Conservation (phyloP, 352 stramenopile species). For the Phytopythium kandeliae region DNA sequence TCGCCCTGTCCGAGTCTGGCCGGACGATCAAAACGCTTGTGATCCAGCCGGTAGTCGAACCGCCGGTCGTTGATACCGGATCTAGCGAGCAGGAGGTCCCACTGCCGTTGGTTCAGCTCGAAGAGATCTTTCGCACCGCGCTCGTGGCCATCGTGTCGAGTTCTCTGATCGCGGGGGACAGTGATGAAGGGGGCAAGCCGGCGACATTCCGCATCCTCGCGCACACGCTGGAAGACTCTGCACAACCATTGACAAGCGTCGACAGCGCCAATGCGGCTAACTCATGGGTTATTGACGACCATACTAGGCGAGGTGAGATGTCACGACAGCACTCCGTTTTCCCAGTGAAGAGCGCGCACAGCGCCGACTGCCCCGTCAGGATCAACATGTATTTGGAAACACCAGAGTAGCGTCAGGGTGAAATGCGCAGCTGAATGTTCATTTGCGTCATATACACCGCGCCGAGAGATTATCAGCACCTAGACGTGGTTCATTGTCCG, state of each 20-base stretch:
- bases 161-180: conserved; percentile 7
- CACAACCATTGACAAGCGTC: conserved; percentile 25
- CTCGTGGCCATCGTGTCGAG: conserved; percentile 54
- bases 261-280: conserved; percentile 31
- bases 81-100: conserved; percentile 16
- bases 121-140: conserved; percentile 53
- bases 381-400: conserved; percentile 65
- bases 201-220: conserved; percentile 56
- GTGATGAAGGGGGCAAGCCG: conserved; percentile 17
- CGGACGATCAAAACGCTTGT: conserved; percentile 37
- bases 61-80: conserved; percentile 9
- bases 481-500: conserved; percentile 1
- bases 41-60: conserved; percentile 42
- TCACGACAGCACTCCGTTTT: conserved; percentile 21
- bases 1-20: conserved; percentile 48
- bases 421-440: not conserved
- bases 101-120: conserved; percentile 41
- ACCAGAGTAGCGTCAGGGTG: not conserved
- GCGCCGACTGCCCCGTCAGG: conserved; percentile 27
- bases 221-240: conserved; percentile 49
- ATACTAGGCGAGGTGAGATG: conserved; percentile 40
- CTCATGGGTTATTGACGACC: conserved; percentile 69
- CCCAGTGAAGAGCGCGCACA: conserved; percentile 39
- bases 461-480: too few relatives aligned
- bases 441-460: not conserved